These are phyloP conservation scores for Aplosporella prunicola DNA, from an alignment of 2,329 filamentous ascomycete genomes.

Conservation along the genomic window DNA sequence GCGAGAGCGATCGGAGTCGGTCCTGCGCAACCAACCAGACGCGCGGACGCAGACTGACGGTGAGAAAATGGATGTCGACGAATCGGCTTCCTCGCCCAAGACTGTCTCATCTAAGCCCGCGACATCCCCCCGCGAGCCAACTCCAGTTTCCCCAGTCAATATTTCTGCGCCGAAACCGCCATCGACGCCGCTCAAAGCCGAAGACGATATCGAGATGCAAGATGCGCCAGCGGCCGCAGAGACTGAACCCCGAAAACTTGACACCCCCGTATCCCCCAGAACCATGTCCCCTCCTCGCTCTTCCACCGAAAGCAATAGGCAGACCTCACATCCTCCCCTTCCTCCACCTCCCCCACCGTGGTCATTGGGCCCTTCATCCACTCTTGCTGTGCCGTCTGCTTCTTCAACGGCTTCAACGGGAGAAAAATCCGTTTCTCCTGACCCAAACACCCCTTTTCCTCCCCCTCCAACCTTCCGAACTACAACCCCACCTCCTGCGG, in stretches of 20 bases:
- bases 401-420: conserved; percentile 11
- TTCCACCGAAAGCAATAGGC: too few species aligned
- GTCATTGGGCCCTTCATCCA: conserved; percentile 14
- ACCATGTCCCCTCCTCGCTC: conserved; percentile 16
- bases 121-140: conserved; percentile 9
- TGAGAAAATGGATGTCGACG: conserved; percentile 9
- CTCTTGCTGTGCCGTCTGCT: conserved; percentile 10
- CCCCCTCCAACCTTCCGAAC: conserved; percentile 17
- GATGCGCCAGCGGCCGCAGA: conserved; percentile 22
- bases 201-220: conserved; percentile 39
- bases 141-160: too few species aligned
- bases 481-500: conserved; percentile 15
- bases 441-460: conserved; percentile 23
- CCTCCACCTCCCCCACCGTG: conserved; percentile 27
- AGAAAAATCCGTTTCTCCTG: conserved; percentile 14
- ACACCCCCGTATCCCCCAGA: conserved; percentile 7
- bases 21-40: conserved; percentile 16
- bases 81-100: conserved; percentile 19
- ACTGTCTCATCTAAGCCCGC: conserved; percentile 19
- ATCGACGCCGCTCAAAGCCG: conserved; percentile 10
- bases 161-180: conserved; percentile 11
- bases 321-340: conserved; percentile 21
- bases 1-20: conserved; percentile 28
- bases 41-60: background rate
- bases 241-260: background rate